Base-by-base conservation (phyloP, 176 grass and related monocot species). In the Triticum turgidum region DNA sequence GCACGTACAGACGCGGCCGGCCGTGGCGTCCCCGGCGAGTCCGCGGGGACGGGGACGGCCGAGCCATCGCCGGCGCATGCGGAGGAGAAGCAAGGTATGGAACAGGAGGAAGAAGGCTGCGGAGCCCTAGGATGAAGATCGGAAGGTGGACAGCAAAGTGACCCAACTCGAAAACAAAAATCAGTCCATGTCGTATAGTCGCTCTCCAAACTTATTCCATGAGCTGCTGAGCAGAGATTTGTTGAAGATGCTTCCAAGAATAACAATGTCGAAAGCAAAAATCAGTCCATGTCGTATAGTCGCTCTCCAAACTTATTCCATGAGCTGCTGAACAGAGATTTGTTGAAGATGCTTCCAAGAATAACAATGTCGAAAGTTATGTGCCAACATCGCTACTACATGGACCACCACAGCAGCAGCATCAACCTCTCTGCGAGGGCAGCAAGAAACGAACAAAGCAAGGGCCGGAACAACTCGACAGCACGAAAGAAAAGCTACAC, bases 401-500 rank as follows among this genome's bases (percentile, higher is more conserved):
- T 54, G 56, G 7, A 59, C 56, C 56, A n/a, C 29, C 68, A 11
- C 32, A 67, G 24, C 11, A 47, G 49, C 45, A 29, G 58, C 58
- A 61, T 42, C 80, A 34, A 18, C 21, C 1, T 56, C 37, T 67
- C 20, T 20, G 66, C 17, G 32, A 24, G 29, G 11, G 13, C 34
- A 3, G 44, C 58, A 49, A 81, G 62, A 11, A 88, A 66, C 3
- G 78, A 91, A 82, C 71, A 88, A 69, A 65, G 82, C 34, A 4
- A 8, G 54, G 13, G 73, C 24, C 72, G 42, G 13, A 30, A 13
- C 15, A 32, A 64, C 20, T 12, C 9, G 20, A 9, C 41, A 78
- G 11, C 86, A 82, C 61, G 86, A 72, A 82, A 85, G 86, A 72
- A 82, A 85, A 88, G 81, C 64, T 87, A 74, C 81, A 80, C 37